Percentiles rank a stretch among this genome's conserved stretches.
Conservation (phyloP, 495 filamentous ascomycete genomes). For the Neurospora africana region DNA sequence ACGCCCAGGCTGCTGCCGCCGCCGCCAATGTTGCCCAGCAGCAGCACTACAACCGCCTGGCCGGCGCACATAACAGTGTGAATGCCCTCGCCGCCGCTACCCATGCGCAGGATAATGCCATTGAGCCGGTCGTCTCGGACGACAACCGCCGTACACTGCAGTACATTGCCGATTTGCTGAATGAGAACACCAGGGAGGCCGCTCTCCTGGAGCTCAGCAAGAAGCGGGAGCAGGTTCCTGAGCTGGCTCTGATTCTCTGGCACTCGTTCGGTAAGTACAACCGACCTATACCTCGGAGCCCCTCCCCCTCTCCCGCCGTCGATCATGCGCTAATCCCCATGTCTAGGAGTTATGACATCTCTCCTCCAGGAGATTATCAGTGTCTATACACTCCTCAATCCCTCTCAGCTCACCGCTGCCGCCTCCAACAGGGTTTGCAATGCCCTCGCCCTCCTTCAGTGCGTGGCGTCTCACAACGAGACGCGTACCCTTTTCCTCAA, state of each 20-base stretch:
- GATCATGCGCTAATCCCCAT: slow-evolving; percentile 7
- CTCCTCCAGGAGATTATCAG: slow-evolving; percentile 98
- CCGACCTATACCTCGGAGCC: not conserved
- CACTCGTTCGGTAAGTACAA: slow-evolving; percentile 81
- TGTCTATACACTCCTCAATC: slow-evolving; percentile 92
- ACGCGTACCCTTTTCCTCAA: slow-evolving; percentile 86
- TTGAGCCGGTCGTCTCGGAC: slow-evolving; percentile 53
- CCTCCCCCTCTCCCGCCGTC: not conserved
- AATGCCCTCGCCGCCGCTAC: slow-evolving; percentile 34
- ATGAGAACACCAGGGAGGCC: slow-evolving; percentile 74
- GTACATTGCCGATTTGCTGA: slow-evolving; percentile 88
- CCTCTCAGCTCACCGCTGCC: slow-evolving; percentile 90
- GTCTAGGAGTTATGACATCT: slow-evolving; percentile 89
- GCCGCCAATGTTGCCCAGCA: slow-evolving; percentile 63
- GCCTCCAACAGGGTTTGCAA: slow-evolving; percentile 98
- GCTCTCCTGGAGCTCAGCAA: slow-evolving; percentile 96
- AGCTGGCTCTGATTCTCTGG: slow-evolving; percentile 94
- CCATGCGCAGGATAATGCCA: slow-evolving; percentile 48
- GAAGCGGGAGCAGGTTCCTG: slow-evolving; percentile 95
- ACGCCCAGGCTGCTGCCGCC: slow-evolving; percentile 51
- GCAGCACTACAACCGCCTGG: slow-evolving; percentile 66
- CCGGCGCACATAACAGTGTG: slow-evolving; percentile 47
- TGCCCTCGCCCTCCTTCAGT: slow-evolving; percentile 90
- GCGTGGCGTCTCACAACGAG: slow-evolving; percentile 95
- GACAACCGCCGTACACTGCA: slow-evolving; percentile 86